Base-by-base conservation (phyloP, 495 filamentous ascomycete genomes). In the Cenococcum geophilum region DNA sequence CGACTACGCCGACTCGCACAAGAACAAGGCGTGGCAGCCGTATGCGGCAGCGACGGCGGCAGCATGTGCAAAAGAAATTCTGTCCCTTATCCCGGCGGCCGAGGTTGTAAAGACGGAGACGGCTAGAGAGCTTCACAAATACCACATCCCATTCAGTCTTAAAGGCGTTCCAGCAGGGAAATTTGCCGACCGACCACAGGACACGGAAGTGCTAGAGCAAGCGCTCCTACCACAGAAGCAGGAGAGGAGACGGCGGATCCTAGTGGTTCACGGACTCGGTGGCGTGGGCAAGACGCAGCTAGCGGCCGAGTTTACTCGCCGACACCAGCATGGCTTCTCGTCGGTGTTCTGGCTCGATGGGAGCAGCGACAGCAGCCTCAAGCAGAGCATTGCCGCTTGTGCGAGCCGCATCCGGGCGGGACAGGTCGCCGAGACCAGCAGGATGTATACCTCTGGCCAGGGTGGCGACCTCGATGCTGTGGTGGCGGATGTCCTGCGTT, bases 401-500 rank as follows among this genome's bases (percentile, higher is more conserved):
- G 57, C 57, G 12, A 25, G 27, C 6, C 12, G 27, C 18, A 51
- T 59, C 10, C 57, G 2, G n/a, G 11, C 2, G 22, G n/a, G 37
- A 5, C 57, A 59, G 16, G 10, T 47, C 10, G 3, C 57, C 1
- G 40, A 25, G 21, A 51, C 45, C 49, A 49, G 21, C 20, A n/a
- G n/a, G n/a, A 25, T 57, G 5, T 14, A 20, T 21, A 2, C 11
- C 2, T 20, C 37, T 5, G 18, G 21, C 18, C 3, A 1, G 4
- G 5, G 9, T 5, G 43, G 37, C 21, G 57, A 51, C 22, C 54
- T 68, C 0, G 62, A 71, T 52, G 58, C 66, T 1, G 53, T 64
- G 23, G 55, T 67, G 18, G 36, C 67, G 25, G 58, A 62, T 57
- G 68, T 75, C 16, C 70, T 69, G 64, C 51, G 45, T 20, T 75